A percentile compares a stretch with the other conserved stretches of the same genome.
Evolutionary conservation across 129 eudicot genomes (phyloP).

Genomic region (Chrysanthemum seticuspe): DNA sequence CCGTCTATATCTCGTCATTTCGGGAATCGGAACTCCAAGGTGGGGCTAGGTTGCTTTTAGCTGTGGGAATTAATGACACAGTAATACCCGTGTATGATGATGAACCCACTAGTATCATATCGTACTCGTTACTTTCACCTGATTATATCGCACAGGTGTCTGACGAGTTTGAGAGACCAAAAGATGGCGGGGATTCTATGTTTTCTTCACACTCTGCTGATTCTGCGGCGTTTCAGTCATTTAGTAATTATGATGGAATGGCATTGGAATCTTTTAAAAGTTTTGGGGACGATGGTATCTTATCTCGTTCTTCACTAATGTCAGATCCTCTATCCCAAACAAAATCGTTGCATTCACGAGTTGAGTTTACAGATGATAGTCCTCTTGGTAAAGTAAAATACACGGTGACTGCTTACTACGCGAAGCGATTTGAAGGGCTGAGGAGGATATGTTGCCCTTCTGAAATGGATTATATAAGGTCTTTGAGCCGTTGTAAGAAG

Average conservation of each 20-base stretch:
- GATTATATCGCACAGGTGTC: constrained; percentile 64
- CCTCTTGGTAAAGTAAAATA: constrained; percentile 80
- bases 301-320: constrained; percentile 57
- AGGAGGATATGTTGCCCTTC: constrained; percentile 92
- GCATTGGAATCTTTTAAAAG: constrained; percentile 53
- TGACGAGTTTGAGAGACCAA: constrained; percentile 59
- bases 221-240: constrained; percentile 41
- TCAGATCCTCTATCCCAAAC: constrained; percentile 62
- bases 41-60: constrained; percentile 69
- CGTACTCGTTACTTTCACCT: constrained; percentile 64
- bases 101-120: constrained; percentile 93
- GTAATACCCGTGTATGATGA: constrained; percentile 90
- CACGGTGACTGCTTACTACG: constrained; percentile 75
- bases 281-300: constrained; percentile 67
- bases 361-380: constrained; percentile 64
- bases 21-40: constrained; percentile 71
- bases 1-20: constrained; percentile 72
- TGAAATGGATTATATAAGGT: constrained; percentile 73
- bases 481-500: constrained; percentile 92
- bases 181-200: constrained; percentile 42
- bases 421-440: constrained; percentile 79
- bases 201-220: constrained; percentile 47
- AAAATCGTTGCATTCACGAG: constrained; percentile 72
- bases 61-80: constrained; percentile 68
- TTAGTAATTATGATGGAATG: constrained; percentile 58